Evolutionary conservation across 73 alveolate genomes (phyloP), one percentile per base, ranked within the genome.

Genomic region (Paramecium tetraurelia): DNA sequence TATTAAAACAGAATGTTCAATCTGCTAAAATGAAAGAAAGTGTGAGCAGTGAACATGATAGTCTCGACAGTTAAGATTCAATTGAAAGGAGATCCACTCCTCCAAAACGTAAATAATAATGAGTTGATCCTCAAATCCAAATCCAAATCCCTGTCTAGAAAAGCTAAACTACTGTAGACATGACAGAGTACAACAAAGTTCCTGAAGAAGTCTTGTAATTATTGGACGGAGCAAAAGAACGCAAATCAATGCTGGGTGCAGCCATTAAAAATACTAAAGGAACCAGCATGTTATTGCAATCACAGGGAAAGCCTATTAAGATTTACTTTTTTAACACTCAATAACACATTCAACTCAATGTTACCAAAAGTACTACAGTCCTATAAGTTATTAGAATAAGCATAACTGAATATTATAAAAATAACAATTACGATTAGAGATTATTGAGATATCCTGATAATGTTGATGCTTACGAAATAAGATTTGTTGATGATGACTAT

Each of bases 401-500:
- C 12, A 80, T 80, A 21, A 80, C 44, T 48, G 57, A 44, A 0
- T 43, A 41, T 80, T 20, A 40, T 3, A 27, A 80, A 0, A 48
- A 80, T 80, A 41, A 21, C 20, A 24, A 41, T 8, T 44, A 44
- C n/a, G 90, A 80, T 35, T 41, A 75, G 11, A 38, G 1, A 35
- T 75, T 35, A 3, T 69, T 75, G n/a, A 75, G 46, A 75, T 75
- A 75, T 7, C 69, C 87, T 14, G n/a, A 24, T 11, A 22, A 35
- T 43, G 29, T 18, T 16, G 90, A 80, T n/a, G 90, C 90, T 0
- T 80, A 80, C 20, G 90, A 80, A 46, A 48, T 80, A 1, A 40
- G 90, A 22, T 31, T 80, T 31, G 46, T 80, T 21, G 90, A 80
- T 44, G 90, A 80, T 22, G 90, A 80, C 20, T 80, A n/a, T 80